Percentiles rank a stretch among this genome's conserved stretches.
Conservation (phyloP, 768 basidiomycete species). For the Ephemerocybe angulata region DNA sequence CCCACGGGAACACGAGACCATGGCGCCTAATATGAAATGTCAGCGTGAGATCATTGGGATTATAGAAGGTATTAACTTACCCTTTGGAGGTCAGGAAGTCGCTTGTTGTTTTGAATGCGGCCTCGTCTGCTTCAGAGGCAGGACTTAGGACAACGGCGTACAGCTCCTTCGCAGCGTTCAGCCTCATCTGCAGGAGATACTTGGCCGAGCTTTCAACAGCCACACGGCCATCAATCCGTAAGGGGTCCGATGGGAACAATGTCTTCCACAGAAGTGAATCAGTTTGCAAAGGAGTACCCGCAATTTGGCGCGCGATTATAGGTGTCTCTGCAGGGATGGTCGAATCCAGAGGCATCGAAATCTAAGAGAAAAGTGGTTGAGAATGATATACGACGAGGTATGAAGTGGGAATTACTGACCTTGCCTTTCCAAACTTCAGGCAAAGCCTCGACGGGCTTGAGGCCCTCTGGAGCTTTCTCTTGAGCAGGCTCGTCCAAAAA, state of each 20-base stretch:
- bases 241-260: conserved; percentile 65
- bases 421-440: conserved; percentile 73
- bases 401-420: conserved; percentile 36
- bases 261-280: conserved; percentile 69
- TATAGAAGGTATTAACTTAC: conserved; percentile 32
- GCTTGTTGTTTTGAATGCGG: conserved; percentile 57
- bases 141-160: conserved; percentile 74
- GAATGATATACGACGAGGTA: conserved; percentile 10
- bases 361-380: conserved; percentile 37
- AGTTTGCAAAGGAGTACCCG: conserved; percentile 57
- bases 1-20: conserved; percentile 86
- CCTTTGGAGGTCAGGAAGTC: conserved; percentile 70
- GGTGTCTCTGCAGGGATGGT: conserved; percentile 61
- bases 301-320: conserved; percentile 74
- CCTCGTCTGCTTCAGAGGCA: conserved; percentile 35
- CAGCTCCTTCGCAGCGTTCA: conserved; percentile 76
- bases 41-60: background rate
- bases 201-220: conserved; percentile 70
- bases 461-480: conserved; percentile 31
- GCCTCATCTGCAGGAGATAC: conserved; percentile 73
- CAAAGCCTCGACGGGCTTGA: conserved; percentile 44
- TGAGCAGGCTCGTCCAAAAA: conserved; percentile 61
- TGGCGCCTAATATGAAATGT: conserved; percentile 64
- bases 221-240: conserved; percentile 84
- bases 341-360: conserved; percentile 78